Evolutionary conservation across 805 yeast species (phyloP), one percentile per base, ranked within the genome.

Genomic region (Ogataea zsoltii): DNA sequence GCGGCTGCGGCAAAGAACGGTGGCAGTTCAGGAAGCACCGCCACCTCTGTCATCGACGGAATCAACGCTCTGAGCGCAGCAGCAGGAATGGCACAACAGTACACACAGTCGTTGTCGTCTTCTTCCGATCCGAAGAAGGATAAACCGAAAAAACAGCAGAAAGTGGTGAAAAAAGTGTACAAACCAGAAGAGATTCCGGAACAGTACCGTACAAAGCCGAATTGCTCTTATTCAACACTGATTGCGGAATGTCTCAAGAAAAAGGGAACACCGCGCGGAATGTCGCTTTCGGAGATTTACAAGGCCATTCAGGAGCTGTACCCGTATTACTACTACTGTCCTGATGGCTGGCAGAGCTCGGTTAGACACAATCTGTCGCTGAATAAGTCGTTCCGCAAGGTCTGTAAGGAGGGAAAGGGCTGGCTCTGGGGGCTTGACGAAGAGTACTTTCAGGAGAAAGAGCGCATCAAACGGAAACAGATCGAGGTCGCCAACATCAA

Each of bases 301-400:
- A 85, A 85, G 43, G 88, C 89, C 1, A 90, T 94, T 39, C 86
- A 87, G 64, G 95, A 88, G 35, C 65, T 87, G 11, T 92, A 85
- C 66, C 98, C 98, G 2, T 94, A 88, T 69, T 94, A 88, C 68
- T 79, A 83, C 57, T 92, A 88, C 66, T 91, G 97, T 58, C 92
- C 96, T 0, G 96, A 90, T 64, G 98, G 98, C 2, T 94, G 99
- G 99, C 99, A 94, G 68, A 85, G 88, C 60, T 82, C 95, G 0
- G 96, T 94, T 15, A 78, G 95, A 41, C 99, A 94, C 67, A 91
- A 90, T 57, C 72, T 94, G 32, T 85, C 92, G 17, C 73, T 89
- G 54, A 90, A 90, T 67, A 89, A 88, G 67, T 83, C 92, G 6
- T 94, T 92, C 69, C 75, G 80, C 42, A 86, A 86, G 59, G 83